Conservation (phyloP, 1,284 basidiomycete genomes). For the Ustilago esculenta region DNA sequence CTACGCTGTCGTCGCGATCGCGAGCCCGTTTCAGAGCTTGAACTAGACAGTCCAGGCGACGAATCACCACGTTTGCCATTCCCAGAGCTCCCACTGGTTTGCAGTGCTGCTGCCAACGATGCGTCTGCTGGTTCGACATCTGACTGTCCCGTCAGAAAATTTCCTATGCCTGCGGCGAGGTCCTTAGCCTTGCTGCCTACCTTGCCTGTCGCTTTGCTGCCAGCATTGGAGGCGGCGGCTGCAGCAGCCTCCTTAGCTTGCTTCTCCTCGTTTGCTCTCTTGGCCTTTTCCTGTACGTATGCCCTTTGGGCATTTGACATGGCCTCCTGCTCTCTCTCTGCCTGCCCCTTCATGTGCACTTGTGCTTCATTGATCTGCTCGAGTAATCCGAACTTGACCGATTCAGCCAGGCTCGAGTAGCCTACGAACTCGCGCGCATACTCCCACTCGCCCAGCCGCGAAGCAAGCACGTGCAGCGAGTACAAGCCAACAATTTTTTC, state of each 20-base stretch:
- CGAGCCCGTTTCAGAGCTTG: constrained; percentile 27
- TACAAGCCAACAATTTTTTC: constrained; percentile 53
- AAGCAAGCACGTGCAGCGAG: constrained; percentile 51
- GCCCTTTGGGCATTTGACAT: constrained; percentile 25
- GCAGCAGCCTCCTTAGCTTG: constrained; percentile 31
- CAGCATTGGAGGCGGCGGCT: constrained; percentile 1
- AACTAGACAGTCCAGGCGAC: constrained; percentile 8
- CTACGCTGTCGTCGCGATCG: constrained; percentile 33
- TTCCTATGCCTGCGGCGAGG: constrained; percentile 25
- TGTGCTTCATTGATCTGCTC: constrained; percentile 46
- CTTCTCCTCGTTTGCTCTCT: constrained; percentile 36
- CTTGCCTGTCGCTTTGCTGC: constrained; percentile 10
- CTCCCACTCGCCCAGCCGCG: constrained; percentile 54
- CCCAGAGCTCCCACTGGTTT: constrained; percentile 11
- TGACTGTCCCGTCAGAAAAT: constrained; percentile 26
- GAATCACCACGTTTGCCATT: constrained; percentile 4
- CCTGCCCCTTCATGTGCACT: constrained; percentile 14
- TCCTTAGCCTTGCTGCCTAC: constrained; percentile 21
- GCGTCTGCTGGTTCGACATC: constrained; percentile 2
- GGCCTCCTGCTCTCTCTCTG: constrained; percentile 38
- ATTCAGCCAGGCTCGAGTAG: constrained; percentile 49
- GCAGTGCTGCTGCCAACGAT: constrained; percentile 1
- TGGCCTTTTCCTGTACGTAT: constrained; percentile 47
- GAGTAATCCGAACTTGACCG: constrained; percentile 34
- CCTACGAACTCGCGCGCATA: constrained; percentile 54